Conservation (phyloP, 257 asterid species). For the Parsonsia alboflavescens region DNA sequence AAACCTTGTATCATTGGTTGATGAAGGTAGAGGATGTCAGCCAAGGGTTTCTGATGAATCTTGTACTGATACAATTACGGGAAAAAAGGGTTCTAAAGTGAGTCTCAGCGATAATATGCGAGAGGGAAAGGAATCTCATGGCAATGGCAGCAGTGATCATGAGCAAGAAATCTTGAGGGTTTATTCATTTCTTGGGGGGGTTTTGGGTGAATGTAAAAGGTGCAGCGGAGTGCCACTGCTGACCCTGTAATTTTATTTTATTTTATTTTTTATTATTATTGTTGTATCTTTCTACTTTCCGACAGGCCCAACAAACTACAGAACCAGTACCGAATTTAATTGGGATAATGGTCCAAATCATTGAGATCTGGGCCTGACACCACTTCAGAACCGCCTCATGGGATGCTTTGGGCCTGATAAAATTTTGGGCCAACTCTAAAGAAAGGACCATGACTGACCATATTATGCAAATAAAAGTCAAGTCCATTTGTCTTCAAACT, state of each 20-base stretch:
- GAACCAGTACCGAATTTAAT: no score
- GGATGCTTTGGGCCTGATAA: no score
- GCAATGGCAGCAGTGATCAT: neutral
- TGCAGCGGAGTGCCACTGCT: no score
- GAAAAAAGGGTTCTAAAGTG: neutral
- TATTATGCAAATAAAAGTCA: no score
- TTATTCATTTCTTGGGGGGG: neutral
- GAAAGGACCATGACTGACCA: no score
- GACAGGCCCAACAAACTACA: neutral
- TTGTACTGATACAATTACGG: no score
- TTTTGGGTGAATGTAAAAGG: neutral
- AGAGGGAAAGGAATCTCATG: neutral
- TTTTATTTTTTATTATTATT: neutral
- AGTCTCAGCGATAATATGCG: neutral
- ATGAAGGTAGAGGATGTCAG: neutral
- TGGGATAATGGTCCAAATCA: no score
- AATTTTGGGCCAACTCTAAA: no score
- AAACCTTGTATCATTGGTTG: slow-evolving; percentile 6
- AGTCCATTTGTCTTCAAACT: no score
- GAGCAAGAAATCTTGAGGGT: neutral
- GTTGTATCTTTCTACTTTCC: neutral
- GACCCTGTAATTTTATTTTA: neutral
- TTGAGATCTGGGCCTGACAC: no score
- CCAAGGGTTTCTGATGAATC: neutral
- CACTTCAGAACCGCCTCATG: no score